phyloP scores from a whole-genome alignment of 108 stramenopile species.

The Cyclotella kingstonii region DNA sequence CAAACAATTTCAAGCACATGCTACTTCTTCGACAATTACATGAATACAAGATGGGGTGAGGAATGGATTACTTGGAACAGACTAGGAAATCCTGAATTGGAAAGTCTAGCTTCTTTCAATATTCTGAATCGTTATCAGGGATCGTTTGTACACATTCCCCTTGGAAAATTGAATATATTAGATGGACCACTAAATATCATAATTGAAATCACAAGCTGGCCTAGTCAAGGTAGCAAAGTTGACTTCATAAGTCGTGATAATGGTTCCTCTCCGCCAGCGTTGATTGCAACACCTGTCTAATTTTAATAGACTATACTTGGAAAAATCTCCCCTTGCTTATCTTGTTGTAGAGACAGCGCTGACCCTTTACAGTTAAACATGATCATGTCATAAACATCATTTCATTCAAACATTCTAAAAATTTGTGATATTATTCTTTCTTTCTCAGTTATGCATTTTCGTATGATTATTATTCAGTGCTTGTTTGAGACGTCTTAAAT shows the following conservation, averaged over 20 bases:
- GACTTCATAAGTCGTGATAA: constrained; percentile 4
- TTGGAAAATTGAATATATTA: background rate
- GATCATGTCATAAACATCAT: too few species aligned
- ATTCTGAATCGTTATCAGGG: background rate
- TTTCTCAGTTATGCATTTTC: too few species aligned
- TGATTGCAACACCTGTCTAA: constrained; percentile 15
- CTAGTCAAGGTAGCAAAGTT: constrained; percentile 10
- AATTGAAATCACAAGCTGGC: constrained; percentile 13
- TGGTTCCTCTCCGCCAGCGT: constrained; percentile 4
- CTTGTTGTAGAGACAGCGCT: too few species aligned
- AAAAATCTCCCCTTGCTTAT: too few species aligned
- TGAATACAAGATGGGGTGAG: constrained; percentile 4
- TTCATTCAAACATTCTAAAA: too few species aligned
- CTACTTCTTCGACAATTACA: too few species aligned
- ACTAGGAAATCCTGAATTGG: constrained; percentile 8
- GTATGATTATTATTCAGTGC: too few species aligned
- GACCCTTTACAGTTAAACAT: too few species aligned
- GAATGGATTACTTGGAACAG: constrained; percentile 15
- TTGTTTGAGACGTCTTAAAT: too few species aligned
- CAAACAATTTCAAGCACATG: too few species aligned
- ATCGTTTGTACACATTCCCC: constrained; percentile 1
- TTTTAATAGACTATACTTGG: too few species aligned
- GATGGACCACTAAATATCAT: constrained; percentile 4
- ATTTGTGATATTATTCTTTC: too few species aligned
- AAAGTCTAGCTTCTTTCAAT: background rate